A percentile compares a stretch with the other conserved stretches of the same genome.
Conservation (phyloP, 169 alveolate genomes). For the Cryptosporidium ubiquitum region DNA sequence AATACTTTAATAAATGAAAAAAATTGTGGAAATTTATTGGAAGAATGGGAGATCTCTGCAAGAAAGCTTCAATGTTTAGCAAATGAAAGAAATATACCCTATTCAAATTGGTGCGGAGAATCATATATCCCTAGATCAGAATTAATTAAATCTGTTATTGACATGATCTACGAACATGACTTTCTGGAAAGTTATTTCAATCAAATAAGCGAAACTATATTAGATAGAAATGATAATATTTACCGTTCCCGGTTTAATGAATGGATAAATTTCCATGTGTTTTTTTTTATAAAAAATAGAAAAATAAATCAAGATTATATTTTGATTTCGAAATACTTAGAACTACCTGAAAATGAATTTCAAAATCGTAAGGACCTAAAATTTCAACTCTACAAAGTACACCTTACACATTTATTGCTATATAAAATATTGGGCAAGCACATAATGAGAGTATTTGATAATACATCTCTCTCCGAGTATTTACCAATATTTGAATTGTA, state of each 20-base stretch:
- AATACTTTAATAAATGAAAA: background rate
- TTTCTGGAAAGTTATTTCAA: conserved; percentile 32
- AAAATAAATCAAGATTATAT: conserved; percentile 24
- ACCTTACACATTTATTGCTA: conserved; percentile 3
- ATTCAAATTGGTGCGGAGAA: conserved; percentile 40
- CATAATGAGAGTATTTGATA: background rate
- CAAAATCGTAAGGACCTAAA: background rate
- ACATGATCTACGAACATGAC: conserved; percentile 66
- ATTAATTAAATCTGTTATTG: conserved; percentile 45
- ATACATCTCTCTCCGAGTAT: conserved; percentile 17
- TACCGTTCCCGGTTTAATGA: background rate
- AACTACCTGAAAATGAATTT: background rate
- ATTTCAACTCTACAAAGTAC: conserved; percentile 10
- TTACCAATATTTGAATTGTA: background rate
- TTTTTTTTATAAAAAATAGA: background rate
- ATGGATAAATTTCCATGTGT: conserved; percentile 13
- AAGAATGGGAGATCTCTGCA: conserved; percentile 73
- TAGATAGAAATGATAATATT: background rate
- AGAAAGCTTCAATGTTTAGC: conserved; percentile 60
- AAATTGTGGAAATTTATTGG: background rate
- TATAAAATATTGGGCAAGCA: conserved; percentile 1
- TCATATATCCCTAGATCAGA: conserved; percentile 31
- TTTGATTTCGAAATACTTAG: background rate
- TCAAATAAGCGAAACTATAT: background rate
- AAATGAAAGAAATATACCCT: conserved; percentile 35